Base-by-base conservation (phyloP, 2,329 filamentous ascomycete species). In the Beauveria varroae region DNA sequence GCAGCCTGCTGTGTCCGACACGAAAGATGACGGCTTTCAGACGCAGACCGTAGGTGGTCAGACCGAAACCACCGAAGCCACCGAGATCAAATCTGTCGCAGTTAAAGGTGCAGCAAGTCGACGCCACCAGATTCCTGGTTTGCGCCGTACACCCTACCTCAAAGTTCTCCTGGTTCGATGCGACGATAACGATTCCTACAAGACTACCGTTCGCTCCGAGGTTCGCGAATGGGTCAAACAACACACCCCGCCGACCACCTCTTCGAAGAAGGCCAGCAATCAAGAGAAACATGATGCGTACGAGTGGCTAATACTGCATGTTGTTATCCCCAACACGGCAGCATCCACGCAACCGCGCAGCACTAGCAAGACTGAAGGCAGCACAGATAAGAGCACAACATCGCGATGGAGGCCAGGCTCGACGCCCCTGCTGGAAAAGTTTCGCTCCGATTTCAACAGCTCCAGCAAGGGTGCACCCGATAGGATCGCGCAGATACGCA, bases 111-210 rank as follows among this genome's bases (percentile, higher is more conserved):
- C 73, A n/a, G 72, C 70, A 10, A 73, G 68, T 44, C 85, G 93
- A 53, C 84, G 95, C 55, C 95, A 99, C 72, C 95, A 99, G 72
- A 98, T 99, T 59, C 95, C 95, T 1, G 96, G 95, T 3, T 77
- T 99, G 61, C 88, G 93, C 44, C 90, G 91, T 64, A 98, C 93
- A 0, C 92, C 96, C 0, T 99, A 99, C 73, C 80, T 99, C 63
- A 98, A 96, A 73, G 78, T 99, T 7, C 88, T 93, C 62, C 78
- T 99, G 2, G 82, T 99, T 58, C 85, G 93, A 69, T 98, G 95
- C 75, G 95, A 98, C 76, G 95, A 99, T 71, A 96, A 92, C 69
- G 96, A 99, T 53, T 86, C 86, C 9, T 99, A 99, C 80, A 98
- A 96, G 74, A 79, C 84, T 1, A 85, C 85, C 14, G 87, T 90